Conservation (phyloP, 495 filamentous ascomycete genomes). For the Daldinia caldariorum region DNA sequence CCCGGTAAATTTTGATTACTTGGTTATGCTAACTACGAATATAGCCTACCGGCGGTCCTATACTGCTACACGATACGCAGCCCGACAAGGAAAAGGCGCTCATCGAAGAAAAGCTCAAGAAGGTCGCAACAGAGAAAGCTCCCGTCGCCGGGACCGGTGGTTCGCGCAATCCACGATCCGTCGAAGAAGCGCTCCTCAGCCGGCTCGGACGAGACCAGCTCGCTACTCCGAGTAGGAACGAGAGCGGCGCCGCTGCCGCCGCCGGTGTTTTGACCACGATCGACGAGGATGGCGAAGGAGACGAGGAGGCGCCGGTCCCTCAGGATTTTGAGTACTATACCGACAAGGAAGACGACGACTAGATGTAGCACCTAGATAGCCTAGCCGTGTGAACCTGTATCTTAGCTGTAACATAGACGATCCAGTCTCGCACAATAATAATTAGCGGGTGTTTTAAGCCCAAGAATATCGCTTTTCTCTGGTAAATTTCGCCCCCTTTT, state of each 20-base stretch:
- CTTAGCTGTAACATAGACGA: constrained; percentile 30
- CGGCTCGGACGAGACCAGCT: constrained; percentile 39
- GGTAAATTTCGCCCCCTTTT: no score
- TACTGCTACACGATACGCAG: constrained; percentile 86
- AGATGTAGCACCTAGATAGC: constrained; percentile 25
- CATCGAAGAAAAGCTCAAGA: constrained; percentile 87
- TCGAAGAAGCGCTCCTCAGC: constrained; percentile 45
- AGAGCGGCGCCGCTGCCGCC: constrained; percentile 73
- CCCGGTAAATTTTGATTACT: background rate
- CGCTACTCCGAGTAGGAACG: constrained; percentile 42
- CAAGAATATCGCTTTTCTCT: background rate
- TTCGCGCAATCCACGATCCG: constrained; percentile 37
- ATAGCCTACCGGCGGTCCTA: constrained; percentile 92
- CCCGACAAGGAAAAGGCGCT: constrained; percentile 80
- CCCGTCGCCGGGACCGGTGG: constrained; percentile 54
- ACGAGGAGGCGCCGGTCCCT: constrained; percentile 81
- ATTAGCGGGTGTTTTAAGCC: background rate
- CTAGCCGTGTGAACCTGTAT: constrained; percentile 21
- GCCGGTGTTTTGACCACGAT: constrained; percentile 83
- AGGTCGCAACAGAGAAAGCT: constrained; percentile 73
- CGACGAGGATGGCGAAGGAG: constrained; percentile 86
- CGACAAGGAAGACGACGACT: constrained; percentile 72
- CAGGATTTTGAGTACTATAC: constrained; percentile 87
- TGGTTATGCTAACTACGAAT: constrained; percentile 54
- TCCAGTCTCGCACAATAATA: constrained; percentile 20